Evolutionary conservation across 2,329 filamentous ascomycete species (phyloP).

Genomic region (Corinectria fuckeliana): DNA sequence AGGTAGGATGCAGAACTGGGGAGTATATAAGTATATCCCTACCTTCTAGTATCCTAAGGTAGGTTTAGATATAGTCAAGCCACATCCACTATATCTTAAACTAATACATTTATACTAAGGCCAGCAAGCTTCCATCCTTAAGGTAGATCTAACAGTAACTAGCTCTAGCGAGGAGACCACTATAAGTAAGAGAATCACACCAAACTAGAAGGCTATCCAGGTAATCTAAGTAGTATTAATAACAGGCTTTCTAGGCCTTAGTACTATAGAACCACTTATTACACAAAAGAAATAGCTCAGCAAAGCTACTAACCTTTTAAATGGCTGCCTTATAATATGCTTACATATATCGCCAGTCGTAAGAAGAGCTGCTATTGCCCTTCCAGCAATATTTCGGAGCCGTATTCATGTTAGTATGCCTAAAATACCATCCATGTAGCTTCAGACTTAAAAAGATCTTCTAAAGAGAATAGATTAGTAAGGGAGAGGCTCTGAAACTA

Average conservation of each 20-base stretch:
- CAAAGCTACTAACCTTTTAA: neutral
- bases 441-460: slow-evolving; percentile 3
- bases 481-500: neutral
- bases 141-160: neutral
- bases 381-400: neutral
- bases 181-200: neutral
- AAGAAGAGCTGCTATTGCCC: neutral
- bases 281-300: neutral
- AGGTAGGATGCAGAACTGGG: too few species aligned
- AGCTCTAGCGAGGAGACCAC: neutral
- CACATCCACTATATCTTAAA: neutral
- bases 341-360: neutral
- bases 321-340: neutral
- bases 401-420: neutral
- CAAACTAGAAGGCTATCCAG: neutral
- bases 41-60: neutral
- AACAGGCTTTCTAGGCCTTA: neutral
- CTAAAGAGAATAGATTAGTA: neutral
- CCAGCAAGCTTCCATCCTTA: neutral
- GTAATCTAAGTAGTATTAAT: neutral
- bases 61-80: neutral
- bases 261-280: neutral
- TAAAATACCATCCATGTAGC: slow-evolving; percentile 1
- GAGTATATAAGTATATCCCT: neutral
- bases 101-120: neutral